Conservation (phyloP, 2,329 filamentous ascomycete species). For the Scorias spongiosa region DNA sequence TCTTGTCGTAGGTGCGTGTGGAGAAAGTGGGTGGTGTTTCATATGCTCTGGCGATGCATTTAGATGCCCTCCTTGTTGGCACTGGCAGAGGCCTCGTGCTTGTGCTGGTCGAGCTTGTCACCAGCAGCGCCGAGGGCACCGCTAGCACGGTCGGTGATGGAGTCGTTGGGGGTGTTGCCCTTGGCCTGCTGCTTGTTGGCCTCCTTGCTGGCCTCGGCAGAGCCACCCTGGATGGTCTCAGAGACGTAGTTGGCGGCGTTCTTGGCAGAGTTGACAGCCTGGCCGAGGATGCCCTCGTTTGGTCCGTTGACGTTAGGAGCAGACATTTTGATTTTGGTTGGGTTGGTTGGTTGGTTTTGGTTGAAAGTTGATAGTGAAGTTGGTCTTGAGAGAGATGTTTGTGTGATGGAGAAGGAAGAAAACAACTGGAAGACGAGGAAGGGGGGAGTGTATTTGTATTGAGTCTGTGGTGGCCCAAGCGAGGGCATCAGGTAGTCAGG, state of each 20-base stretch:
- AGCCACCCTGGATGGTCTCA: slow-evolving; percentile 45
- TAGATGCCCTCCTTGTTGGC: slow-evolving; percentile 31
- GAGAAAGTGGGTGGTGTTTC: not conserved
- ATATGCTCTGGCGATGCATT: slow-evolving; percentile 2
- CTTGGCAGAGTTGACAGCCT: slow-evolving; percentile 22
- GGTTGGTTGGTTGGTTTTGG: slow-evolving; percentile 6
- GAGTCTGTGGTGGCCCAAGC: not conserved
- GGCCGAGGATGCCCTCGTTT: slow-evolving; percentile 29
- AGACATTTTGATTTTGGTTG: slow-evolving; percentile 24
- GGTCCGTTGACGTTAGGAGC: slow-evolving; percentile 28
- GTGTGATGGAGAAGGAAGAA: slow-evolving; percentile 2
- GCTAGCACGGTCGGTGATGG: slow-evolving; percentile 37
- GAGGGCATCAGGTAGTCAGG: too few species aligned
- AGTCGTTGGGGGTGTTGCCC: slow-evolving; percentile 43
- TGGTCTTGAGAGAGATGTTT: slow-evolving; percentile 1
- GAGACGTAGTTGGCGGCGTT: slow-evolving; percentile 55
- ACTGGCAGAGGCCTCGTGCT: slow-evolving; percentile 34
- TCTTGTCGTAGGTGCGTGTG: not conserved
- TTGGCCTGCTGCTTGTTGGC: slow-evolving; percentile 45
- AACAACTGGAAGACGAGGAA: not conserved
- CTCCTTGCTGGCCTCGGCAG: slow-evolving; percentile 47
- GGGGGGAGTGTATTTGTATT: not conserved
- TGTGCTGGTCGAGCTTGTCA: slow-evolving; percentile 39
- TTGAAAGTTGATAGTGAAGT: not conserved
- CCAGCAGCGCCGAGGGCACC: slow-evolving; percentile 36